Conservation (phyloP, 805 yeast genomes). For the Tetrapisispora pingtungensis region DNA sequence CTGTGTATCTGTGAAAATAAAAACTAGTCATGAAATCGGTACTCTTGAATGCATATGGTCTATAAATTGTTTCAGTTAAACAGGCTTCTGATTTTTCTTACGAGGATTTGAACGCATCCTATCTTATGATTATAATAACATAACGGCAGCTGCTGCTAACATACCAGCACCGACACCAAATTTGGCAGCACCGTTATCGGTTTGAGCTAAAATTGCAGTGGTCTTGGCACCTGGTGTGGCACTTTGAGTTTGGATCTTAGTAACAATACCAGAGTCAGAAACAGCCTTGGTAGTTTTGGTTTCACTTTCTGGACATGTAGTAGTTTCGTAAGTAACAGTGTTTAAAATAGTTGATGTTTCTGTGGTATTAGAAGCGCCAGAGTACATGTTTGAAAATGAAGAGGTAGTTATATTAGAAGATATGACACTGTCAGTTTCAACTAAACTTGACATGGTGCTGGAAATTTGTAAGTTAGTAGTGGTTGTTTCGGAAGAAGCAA, state of each 20-base stretch:
- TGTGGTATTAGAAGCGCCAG: not conserved
- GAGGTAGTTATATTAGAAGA: slow-evolving; percentile 20
- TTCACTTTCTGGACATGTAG: slow-evolving; percentile 6
- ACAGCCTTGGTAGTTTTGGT: not conserved
- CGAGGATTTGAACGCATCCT: not conserved
- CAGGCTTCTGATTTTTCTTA: not conserved
- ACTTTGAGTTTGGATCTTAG: not conserved
- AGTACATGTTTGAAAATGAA: slow-evolving; percentile 1
- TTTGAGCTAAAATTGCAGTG: slow-evolving; percentile 5
- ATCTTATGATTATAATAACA: slow-evolving; percentile 3
- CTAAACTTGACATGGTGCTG: not conserved
- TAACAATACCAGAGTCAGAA: not conserved
- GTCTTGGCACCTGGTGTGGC: slow-evolving; percentile 1
- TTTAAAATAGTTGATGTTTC: not conserved
- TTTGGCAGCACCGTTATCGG: slow-evolving; percentile 6
- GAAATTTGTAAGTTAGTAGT: no score
- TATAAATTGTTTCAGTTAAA: not conserved
- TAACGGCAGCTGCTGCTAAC: slow-evolving; percentile 6
- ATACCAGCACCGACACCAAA: slow-evolving; percentile 6
- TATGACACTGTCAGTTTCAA: slow-evolving; percentile 12
- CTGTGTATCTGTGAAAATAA: not conserved
- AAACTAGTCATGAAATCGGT: not conserved
- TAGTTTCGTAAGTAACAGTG: slow-evolving; percentile 1
- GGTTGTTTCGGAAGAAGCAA: no score
- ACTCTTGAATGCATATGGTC: not conserved